Base-by-base conservation (phyloP, 2,329 filamentous ascomycete species). In the Cercospora berteroae region DNA sequence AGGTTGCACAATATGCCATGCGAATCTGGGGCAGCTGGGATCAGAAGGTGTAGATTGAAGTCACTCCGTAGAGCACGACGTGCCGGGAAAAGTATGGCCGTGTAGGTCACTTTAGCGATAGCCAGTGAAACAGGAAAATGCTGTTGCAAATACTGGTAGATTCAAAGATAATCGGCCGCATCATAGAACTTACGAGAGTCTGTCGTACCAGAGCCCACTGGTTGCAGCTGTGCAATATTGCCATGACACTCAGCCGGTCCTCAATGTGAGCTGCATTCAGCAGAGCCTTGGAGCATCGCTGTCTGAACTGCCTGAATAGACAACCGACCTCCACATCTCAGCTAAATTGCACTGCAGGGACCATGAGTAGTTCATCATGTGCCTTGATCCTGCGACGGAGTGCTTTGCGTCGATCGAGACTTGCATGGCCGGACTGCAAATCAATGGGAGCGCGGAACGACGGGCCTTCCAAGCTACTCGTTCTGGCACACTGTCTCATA, bases 401-500 rank as follows among this genome's bases (percentile, higher is more conserved):
- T 39, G 36, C 4, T 39, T 7, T 39, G 36, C 16, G 48, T 13
- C 48, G 5, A 7, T 7, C 20, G 48, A 55, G 7, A 55, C 48
- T 13, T 25, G 48, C 48, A 16, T 52, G 10, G 12, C 48, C 7
- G 5, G 23, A 25, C 48, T 13, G 5, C 2, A 4, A 16, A 52
- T 13, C 12, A 9, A n/a, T 55, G 10, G 23, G 20, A 27, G 12
- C 16, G 23, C 48, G 48, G 48, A 55, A 55, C 48, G 48, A 55
- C 48, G 48, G 48, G 48, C 48, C 48, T 27, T 2, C 12, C 23
- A 25, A 8, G 48, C 48, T 55, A 0, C 7, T 55, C 23, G 48
- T 1, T 16, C 2, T 0, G 0, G 1, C 12, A 55, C 23, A 55
- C 10, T 9, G 0, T n/a, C 1, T 4, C 7, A 16, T 0, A 27